Evolutionary conservation across 2,329 filamentous ascomycete genomes (phyloP), one percentile per base, ranked within the genome.

Genomic region (Colletotrichum tanaceti): DNA sequence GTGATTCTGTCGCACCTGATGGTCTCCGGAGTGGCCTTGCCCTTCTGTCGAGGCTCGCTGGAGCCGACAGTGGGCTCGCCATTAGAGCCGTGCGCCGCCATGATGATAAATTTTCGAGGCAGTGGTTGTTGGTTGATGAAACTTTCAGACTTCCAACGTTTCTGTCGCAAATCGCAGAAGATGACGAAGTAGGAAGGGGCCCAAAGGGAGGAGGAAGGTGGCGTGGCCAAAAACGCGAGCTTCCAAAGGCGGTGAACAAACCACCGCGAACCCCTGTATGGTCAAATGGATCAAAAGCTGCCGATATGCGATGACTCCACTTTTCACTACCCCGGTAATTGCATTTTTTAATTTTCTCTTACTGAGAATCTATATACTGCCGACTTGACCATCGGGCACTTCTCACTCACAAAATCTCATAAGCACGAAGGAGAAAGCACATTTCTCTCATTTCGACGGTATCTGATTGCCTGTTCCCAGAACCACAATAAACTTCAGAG

Each of bases 11-110:
- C 89, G 75, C 84, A 93, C 91, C 88, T 88, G 73, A 98, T 85
- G 38, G 94, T 95, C 74, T 93, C 91, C 71, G 96, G 83, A 43
- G 94, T 98, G 73, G 94, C 94, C 76, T 90, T 90, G 64, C 94
- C 91, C 77, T 91, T 97, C 79, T 95, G 82, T 52, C 85, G 83
- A 2, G 86, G 86, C 43, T 83, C 84, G 71, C 87, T 84, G 18
- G 86, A 85, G 52, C 88, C 88, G 14, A 88, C 87, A 18, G 84
- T 76, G 22, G 84, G 76, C 73, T 90, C 87, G 43, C 84, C 83
- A 67, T 80, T 81, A 32, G 82, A 79, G 47, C 80, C 81, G 63
- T 82, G 81, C 18, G 81, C 83, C 68, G 81, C 84, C 87, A 90
- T 90, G 82, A 84, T 86, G 79, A 84, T 86, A 78, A 65, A 79